Evolutionary conservation across 2,329 filamentous ascomycete species (phyloP).

Genomic region (Anthostomella pinea): DNA sequence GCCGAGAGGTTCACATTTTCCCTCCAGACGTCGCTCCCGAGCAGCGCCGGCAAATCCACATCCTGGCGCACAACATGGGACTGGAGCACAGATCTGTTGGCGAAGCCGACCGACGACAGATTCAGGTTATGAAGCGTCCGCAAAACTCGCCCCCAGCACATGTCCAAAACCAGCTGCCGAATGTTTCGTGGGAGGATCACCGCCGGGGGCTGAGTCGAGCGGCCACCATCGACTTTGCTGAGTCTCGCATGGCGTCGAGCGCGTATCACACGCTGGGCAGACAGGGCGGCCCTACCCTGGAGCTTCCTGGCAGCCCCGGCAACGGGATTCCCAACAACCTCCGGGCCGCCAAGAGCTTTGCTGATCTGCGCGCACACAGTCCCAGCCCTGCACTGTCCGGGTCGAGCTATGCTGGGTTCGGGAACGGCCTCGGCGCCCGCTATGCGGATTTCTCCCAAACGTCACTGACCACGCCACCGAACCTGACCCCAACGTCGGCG

Average conservation of each 20-base stretch:
- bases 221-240: slow-evolving; percentile 95
- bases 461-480: slow-evolving; percentile 32
- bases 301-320: slow-evolving; percentile 78
- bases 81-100: slow-evolving; percentile 89
- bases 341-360: slow-evolving; percentile 92
- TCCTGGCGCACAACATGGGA: slow-evolving; percentile 91
- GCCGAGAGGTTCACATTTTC: slow-evolving; percentile 80
- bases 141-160: slow-evolving; percentile 51
- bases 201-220: slow-evolving; percentile 86
- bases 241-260: slow-evolving; percentile 60
- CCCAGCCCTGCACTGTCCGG: slow-evolving; percentile 89
- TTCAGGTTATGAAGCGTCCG: slow-evolving; percentile 78
- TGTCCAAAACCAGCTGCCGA: slow-evolving; percentile 54
- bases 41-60: slow-evolving; percentile 88
- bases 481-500: slow-evolving; percentile 33
- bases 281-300: slow-evolving; percentile 80
- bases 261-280: slow-evolving; percentile 77
- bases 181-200: slow-evolving; percentile 70
- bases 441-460: slow-evolving; percentile 33
- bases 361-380: slow-evolving; percentile 90
- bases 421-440: slow-evolving; percentile 43
- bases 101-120: slow-evolving; percentile 80
- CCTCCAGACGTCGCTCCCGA: slow-evolving; percentile 75
- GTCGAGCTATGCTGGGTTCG: slow-evolving; percentile 66
- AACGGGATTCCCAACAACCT: slow-evolving; percentile 71